phyloP scores from a whole-genome alignment of 345 rosid genomes.

The Anacardium occidentale region DNA sequence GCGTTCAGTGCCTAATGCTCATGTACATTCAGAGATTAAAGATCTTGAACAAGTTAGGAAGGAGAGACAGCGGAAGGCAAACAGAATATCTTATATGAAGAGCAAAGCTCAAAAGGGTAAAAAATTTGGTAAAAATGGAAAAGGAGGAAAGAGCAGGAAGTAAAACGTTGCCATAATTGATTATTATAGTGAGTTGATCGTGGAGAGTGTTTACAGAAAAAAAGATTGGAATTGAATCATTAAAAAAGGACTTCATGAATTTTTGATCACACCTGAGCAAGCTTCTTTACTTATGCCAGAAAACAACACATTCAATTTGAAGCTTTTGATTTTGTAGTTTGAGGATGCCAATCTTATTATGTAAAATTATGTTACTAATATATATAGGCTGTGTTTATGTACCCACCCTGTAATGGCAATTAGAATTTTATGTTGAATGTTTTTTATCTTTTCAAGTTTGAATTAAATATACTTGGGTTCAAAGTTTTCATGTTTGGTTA shows the following conservation, averaged over 20 bases:
- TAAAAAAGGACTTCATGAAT: neutral
- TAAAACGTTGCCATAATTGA: neutral
- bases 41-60: conserved; percentile 85
- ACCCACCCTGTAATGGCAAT: no score
- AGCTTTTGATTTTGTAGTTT: neutral
- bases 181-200: neutral
- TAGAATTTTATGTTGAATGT: no score
- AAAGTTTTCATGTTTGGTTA: no score
- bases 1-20: conserved; percentile 59
- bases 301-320: neutral
- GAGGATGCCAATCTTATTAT: neutral
- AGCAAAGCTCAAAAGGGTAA: conserved; percentile 53
- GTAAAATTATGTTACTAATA: neutral
- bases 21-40: conserved; percentile 83
- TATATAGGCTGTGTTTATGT: neutral
- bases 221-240: neutral
- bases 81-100: conserved; percentile 53
- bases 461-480: no score
- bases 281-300: neutral
- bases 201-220: neutral
- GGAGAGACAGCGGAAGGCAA: conserved; percentile 78
- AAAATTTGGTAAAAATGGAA: conserved; percentile 33
- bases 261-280: conserved; percentile 8
- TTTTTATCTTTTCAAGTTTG: no score
- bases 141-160: conserved; percentile 40